Conservation (phyloP, 495 filamentous ascomycete genomes). For the Pyrenopolyporus hunteri region DNA sequence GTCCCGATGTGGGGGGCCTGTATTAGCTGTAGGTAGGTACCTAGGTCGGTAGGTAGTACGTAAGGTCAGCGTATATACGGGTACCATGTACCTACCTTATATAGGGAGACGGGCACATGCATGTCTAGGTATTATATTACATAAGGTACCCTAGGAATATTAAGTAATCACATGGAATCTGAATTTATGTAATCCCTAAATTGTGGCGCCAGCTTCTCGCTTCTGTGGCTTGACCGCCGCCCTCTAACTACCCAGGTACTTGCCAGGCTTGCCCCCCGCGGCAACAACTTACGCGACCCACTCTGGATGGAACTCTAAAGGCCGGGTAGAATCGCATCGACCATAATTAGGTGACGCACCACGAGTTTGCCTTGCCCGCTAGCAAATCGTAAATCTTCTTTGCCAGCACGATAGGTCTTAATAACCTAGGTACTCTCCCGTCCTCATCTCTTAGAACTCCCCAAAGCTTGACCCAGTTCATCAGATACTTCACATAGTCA, state of each 20-base stretch:
- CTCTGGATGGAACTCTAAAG: constrained; percentile 14
- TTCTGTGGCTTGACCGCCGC: constrained; percentile 2
- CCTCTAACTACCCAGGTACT: neutral
- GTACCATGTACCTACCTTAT: no score
- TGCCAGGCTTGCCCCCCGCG: no score
- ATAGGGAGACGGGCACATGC: no score
- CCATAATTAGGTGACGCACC: constrained; percentile 39
- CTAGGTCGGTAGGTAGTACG: neutral
- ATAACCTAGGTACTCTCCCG: neutral
- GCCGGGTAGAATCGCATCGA: constrained; percentile 34
- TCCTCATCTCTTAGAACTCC: neutral
- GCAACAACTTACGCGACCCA: constrained; percentile 8
- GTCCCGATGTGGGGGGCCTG: constrained; percentile 19
- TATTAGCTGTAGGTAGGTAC: neutral
- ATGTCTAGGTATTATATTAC: no score
- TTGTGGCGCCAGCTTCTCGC: no score
- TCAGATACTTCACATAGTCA: neutral
- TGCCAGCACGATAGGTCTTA: neutral
- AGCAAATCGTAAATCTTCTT: neutral
- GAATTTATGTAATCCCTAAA: no score
- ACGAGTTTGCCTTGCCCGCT: constrained; percentile 39
- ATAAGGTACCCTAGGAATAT: no score
- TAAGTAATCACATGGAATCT: no score
- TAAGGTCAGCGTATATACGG: no score
- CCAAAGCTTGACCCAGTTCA: neutral